phyloP scores from a whole-genome alignment of 2,329 filamentous ascomycete genomes.

The Didymella lethalis region DNA sequence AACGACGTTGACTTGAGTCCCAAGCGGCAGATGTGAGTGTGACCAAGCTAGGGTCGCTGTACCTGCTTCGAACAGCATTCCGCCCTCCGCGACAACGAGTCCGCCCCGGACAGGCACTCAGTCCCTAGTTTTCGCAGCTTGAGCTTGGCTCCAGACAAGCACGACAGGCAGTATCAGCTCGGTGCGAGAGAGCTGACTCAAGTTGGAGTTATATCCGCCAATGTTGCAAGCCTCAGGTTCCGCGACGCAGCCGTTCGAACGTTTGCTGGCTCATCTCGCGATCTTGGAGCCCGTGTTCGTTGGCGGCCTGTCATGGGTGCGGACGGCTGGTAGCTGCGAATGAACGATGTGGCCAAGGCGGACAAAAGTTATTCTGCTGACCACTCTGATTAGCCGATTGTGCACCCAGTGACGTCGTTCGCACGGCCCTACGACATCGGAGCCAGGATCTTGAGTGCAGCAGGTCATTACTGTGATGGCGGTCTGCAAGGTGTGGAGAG shows the following conservation, averaged over 20 bases:
- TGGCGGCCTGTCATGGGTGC: slow-evolving; percentile 24
- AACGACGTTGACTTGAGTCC: neutral
- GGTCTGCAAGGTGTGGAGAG: slow-evolving; percentile 10
- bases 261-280: slow-evolving; percentile 13
- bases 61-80: slow-evolving; percentile 36
- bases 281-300: slow-evolving; percentile 6
- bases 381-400: slow-evolving; percentile 21
- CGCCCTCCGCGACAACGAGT: slow-evolving; percentile 18
- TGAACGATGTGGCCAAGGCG: slow-evolving; percentile 37
- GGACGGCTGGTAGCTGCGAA: slow-evolving; percentile 23
- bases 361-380: slow-evolving; percentile 19
- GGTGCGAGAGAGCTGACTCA: slow-evolving; percentile 22
- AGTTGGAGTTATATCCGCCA: slow-evolving; percentile 26
- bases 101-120: slow-evolving; percentile 10
- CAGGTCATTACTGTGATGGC: slow-evolving; percentile 12
- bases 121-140: slow-evolving; percentile 6
- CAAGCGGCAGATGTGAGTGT: slow-evolving; percentile 20
- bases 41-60: slow-evolving; percentile 27
- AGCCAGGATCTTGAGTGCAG: neutral
- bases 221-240: slow-evolving; percentile 20
- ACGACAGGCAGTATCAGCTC: slow-evolving; percentile 5
- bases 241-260: slow-evolving; percentile 16
- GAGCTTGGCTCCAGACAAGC: slow-evolving; percentile 25
- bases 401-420: slow-evolving; percentile 27
- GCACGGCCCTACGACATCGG: slow-evolving; percentile 10